These are phyloP conservation scores for Linanthus parryae DNA, from an alignment of 148 eudicot species.

Conservation along the genomic window DNA sequence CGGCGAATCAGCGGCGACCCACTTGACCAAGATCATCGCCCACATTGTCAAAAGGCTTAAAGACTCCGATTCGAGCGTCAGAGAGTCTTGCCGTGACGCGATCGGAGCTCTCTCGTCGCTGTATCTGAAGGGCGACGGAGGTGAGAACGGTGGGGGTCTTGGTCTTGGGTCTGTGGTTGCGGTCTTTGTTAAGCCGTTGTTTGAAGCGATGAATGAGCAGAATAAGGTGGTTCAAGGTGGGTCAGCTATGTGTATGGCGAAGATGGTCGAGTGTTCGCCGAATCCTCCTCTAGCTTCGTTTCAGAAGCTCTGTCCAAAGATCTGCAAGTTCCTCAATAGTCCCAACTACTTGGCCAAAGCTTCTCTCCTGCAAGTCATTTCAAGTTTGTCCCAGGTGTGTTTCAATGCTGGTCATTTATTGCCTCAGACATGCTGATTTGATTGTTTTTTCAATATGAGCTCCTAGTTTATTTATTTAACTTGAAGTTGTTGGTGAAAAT, in stretches of 20 bases:
- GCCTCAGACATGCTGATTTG: too few relatives aligned
- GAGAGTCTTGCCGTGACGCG: constrained; percentile 32
- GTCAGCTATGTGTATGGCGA: constrained; percentile 80
- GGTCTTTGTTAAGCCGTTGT: constrained; percentile 80
- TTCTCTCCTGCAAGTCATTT: constrained; percentile 68
- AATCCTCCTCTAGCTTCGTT: constrained; percentile 59
- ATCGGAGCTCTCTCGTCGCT: constrained; percentile 59
- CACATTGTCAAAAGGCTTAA: constrained; percentile 36
- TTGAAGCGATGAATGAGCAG: constrained; percentile 88
- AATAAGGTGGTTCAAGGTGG: constrained; percentile 78
- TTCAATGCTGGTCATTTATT: too few relatives aligned
- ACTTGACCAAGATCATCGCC: constrained; percentile 57
- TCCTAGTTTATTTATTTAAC: too few relatives aligned
- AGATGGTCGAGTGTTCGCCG: constrained; percentile 61
- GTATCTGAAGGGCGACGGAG: constrained; percentile 56
- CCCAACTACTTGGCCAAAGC: constrained; percentile 89
- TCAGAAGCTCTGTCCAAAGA: constrained; percentile 78
- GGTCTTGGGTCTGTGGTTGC: constrained; percentile 44
- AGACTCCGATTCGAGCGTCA: neutral
- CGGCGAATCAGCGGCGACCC: constrained; percentile 49
- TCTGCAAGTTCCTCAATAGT: constrained; percentile 78
- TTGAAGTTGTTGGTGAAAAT: too few relatives aligned
- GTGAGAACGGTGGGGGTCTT: constrained; percentile 34
- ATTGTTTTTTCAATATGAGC: too few relatives aligned
- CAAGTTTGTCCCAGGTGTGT: constrained; percentile 82